Evolutionary conservation across 2,329 filamentous ascomycete species (phyloP).

Genomic region (Epichloe scottii): DNA sequence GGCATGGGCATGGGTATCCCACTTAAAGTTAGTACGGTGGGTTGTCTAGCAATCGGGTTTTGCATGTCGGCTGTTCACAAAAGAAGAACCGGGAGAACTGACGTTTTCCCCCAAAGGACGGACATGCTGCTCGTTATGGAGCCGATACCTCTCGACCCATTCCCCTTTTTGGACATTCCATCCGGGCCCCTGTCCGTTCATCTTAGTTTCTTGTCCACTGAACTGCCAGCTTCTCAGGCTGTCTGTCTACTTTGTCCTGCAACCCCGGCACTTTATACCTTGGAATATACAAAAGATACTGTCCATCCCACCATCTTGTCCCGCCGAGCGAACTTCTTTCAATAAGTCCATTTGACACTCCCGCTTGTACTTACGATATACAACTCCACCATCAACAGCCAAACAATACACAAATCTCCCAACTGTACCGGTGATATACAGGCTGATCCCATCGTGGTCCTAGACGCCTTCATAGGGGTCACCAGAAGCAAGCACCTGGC

Average conservation of each 20-base stretch:
- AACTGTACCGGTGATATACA: neutral
- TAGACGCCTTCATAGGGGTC: neutral
- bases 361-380: neutral
- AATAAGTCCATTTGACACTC: neutral
- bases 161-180: slow-evolving; percentile 26
- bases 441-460: neutral
- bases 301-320: slow-evolving; percentile 6
- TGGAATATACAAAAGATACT: slow-evolving; percentile 19
- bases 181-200: slow-evolving; percentile 23
- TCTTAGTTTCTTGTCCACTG: slow-evolving; percentile 10
- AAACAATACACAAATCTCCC: neutral
- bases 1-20: neutral
- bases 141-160: slow-evolving; percentile 22
- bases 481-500: neutral
- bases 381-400: neutral
- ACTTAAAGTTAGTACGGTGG: neutral
- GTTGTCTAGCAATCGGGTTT: neutral
- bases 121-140: slow-evolving; percentile 10
- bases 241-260: slow-evolving; percentile 8
- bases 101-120: slow-evolving; percentile 1
- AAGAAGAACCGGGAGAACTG: slow-evolving; percentile 1
- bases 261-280: slow-evolving; percentile 13
- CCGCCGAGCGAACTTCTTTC: neutral
- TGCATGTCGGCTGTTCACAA: neutral
- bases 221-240: slow-evolving; percentile 6